Conservation (phyloP, 768 basidiomycete species). For the Auriculariales sp. region DNA sequence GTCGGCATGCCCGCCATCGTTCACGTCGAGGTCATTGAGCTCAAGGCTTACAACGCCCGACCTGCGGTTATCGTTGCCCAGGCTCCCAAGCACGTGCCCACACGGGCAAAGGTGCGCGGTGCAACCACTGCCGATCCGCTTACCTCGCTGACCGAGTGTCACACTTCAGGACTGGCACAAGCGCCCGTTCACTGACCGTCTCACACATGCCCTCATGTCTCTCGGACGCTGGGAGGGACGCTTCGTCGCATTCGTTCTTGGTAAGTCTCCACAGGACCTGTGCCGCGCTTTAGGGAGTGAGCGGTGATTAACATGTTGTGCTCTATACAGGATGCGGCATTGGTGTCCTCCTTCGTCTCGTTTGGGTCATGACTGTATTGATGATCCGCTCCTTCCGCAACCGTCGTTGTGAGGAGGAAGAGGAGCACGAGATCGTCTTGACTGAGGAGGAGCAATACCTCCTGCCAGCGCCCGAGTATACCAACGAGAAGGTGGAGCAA, state of each 20-base stretch:
- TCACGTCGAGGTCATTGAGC: constrained; percentile 2
- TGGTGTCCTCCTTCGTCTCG: constrained; percentile 68
- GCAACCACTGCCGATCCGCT: constrained; percentile 13
- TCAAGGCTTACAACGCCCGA: constrained; percentile 12
- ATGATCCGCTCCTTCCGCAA: constrained; percentile 40
- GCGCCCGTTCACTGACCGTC: constrained; percentile 38
- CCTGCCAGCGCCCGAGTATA: constrained; percentile 42
- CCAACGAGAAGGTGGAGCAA: constrained; percentile 34
- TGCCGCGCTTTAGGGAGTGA: not conserved
- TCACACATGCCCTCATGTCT: constrained; percentile 49
- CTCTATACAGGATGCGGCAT: constrained; percentile 54
- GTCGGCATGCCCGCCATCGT: constrained; percentile 40
- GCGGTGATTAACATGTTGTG: not conserved
- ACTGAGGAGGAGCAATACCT: constrained; percentile 33
- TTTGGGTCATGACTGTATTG: constrained; percentile 58
- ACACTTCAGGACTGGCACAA: too few relatives aligned
- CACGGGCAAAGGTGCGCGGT: too few relatives aligned
- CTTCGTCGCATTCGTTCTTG: constrained; percentile 70
- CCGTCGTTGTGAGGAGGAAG: constrained; percentile 18
- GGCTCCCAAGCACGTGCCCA: constrained; percentile 3
- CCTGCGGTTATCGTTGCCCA: constrained; percentile 17
- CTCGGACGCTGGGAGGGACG: constrained; percentile 77
- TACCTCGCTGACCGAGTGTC: constrained; percentile 14
- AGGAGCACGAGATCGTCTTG: constrained; percentile 25
- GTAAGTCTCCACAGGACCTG: constrained; percentile 23